phyloP scores from a whole-genome alignment of 495 filamentous ascomycete species.

The Aspergillus sclerotiicarbonarius region DNA sequence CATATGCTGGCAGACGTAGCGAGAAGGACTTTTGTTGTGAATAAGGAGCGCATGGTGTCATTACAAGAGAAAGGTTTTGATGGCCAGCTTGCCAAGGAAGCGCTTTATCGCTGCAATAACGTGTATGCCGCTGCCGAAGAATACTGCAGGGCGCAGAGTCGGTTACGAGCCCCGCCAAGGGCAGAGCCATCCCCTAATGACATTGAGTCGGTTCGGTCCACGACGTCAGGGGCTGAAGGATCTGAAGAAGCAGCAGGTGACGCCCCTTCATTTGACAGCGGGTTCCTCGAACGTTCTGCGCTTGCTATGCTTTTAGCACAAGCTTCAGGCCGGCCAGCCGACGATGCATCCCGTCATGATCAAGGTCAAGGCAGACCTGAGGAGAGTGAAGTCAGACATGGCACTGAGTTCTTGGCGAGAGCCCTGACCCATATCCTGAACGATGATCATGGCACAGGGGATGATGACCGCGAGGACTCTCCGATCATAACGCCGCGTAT shows the following conservation, averaged over 20 bases:
- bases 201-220: conserved; percentile 46
- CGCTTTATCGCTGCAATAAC: conserved; percentile 78
- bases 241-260: conserved; percentile 35
- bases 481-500: conserved; percentile 18
- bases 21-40: conserved; percentile 47
- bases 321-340: conserved; percentile 27
- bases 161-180: conserved; percentile 42
- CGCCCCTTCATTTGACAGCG: conserved; percentile 27
- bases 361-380: conserved; percentile 20
- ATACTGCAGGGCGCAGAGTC: conserved; percentile 65
- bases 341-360: conserved; percentile 23
- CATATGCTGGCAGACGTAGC: conserved; percentile 33
- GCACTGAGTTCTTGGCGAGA: conserved; percentile 32
- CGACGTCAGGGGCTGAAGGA: conserved; percentile 28
- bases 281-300: conserved; percentile 30
- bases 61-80: conserved; percentile 51
- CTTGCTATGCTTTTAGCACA: conserved; percentile 42
- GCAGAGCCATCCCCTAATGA: conserved; percentile 61
- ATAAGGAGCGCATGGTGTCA: conserved; percentile 41
- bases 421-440: conserved; percentile 37
- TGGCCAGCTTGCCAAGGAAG: conserved; percentile 66
- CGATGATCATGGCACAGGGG: conserved; percentile 28
- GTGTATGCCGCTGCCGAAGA: conserved; percentile 57
- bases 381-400: conserved; percentile 32
- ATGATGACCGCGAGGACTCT: conserved; percentile 28